Conservation (phyloP, 2,329 filamentous ascomycete species). For the Fusarium pseudograminearum region DNA sequence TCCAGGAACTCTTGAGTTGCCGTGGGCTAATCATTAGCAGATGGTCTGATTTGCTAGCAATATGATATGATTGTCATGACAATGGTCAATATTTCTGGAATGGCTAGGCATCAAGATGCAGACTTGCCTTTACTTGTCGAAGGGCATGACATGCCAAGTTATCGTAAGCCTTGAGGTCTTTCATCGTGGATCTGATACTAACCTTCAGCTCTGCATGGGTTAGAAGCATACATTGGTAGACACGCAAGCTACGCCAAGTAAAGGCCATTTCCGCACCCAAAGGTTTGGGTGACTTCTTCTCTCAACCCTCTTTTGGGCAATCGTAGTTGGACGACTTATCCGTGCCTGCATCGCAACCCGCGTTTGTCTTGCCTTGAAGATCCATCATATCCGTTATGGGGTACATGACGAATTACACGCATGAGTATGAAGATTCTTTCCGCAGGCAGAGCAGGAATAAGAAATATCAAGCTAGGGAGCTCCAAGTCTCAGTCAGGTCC, state of each 20-base stretch:
- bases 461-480: constrained; percentile 32
- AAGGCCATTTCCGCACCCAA: background rate
- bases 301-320: constrained; percentile 11
- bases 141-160: constrained; percentile 6
- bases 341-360: background rate
- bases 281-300: constrained; percentile 29
- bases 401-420: constrained; percentile 4
- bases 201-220: constrained; percentile 28
- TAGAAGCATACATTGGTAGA: constrained; percentile 13
- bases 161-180: constrained; percentile 19
- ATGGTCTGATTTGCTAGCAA: background rate
- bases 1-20: constrained; percentile 14
- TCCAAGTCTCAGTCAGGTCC: background rate
- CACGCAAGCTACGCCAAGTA: background rate
- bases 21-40: background rate
- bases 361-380: constrained; percentile 17
- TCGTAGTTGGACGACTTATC: background rate
- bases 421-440: background rate
- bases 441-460: background rate
- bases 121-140: background rate
- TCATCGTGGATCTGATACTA: background rate
- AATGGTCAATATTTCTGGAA: constrained; percentile 2
- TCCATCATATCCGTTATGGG: background rate
- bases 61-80: constrained; percentile 1
- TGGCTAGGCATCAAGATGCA: background rate